Evolutionary conservation across 192 early-diverging fungal species (phyloP).

Genomic region (Dissophora ornata): DNA sequence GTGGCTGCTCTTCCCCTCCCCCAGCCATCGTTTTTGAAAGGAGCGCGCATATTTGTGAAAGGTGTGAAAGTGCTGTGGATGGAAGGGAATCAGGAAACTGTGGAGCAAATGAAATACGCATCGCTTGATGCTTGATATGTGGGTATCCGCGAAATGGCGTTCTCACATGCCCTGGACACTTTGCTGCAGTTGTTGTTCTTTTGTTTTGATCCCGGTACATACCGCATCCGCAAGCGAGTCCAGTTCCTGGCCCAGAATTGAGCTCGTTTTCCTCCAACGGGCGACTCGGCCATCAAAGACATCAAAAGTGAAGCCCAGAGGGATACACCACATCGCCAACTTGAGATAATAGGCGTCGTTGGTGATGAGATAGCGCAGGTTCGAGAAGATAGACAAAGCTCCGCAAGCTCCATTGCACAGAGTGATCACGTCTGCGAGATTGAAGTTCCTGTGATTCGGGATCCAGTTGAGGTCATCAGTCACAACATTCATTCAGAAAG

Average conservation of each 20-base stretch:
- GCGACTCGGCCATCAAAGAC: conserved; percentile 85
- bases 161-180: too few relatives aligned
- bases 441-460: conserved; percentile 66
- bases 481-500: conserved; percentile 7
- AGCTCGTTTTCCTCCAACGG: conserved; percentile 79
- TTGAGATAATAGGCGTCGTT: conserved; percentile 71
- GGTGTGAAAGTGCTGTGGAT: too few relatives aligned
- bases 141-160: too few relatives aligned
- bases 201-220: conserved; percentile 18
- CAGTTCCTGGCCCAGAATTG: conserved; percentile 88
- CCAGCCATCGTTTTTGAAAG: too few relatives aligned
- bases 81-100: too few relatives aligned
- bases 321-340: conserved; percentile 74
- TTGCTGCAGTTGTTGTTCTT: not conserved
- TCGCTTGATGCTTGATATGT: too few relatives aligned
- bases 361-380: conserved; percentile 76
- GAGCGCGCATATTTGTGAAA: too few relatives aligned
- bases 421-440: conserved; percentile 88
- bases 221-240: conserved; percentile 91
- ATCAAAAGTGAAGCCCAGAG: conserved; percentile 77
- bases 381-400: conserved; percentile 74
- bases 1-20: too few relatives aligned
- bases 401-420: conserved; percentile 88
- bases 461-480: not conserved
- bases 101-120: too few relatives aligned